phyloP scores from a whole-genome alignment of 2,329 filamentous ascomycete genomes.

The Cladosporium halotolerans region DNA sequence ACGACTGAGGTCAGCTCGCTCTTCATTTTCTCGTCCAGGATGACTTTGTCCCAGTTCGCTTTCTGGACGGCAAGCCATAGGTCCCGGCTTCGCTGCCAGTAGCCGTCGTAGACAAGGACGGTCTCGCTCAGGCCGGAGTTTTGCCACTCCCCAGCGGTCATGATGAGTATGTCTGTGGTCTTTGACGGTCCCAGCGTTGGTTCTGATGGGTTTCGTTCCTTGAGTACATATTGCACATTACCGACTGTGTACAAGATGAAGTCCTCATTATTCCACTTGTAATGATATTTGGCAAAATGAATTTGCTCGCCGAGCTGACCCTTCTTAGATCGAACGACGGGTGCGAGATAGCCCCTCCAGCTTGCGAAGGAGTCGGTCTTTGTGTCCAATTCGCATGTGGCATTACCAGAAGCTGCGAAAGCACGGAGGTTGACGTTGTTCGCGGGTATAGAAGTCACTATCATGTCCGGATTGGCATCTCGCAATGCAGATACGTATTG shows the following conservation, averaged over 20 bases:
- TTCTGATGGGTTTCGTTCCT: conserved; percentile 31
- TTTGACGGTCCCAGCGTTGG: conserved; percentile 29
- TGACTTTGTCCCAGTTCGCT: conserved; percentile 42
- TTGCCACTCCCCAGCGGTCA: conserved; percentile 34
- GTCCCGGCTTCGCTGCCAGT: conserved; percentile 35
- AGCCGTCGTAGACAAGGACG: conserved; percentile 41
- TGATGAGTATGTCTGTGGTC: conserved; percentile 33
- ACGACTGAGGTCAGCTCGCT: conserved; percentile 35
- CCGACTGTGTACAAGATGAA: conserved; percentile 36
- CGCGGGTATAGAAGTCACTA: conserved; percentile 34
- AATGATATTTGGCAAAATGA: conserved; percentile 36
- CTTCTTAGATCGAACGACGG: conserved; percentile 23
- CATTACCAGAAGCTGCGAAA: conserved; percentile 39
- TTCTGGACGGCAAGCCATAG: conserved; percentile 37
- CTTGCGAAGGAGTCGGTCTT: conserved; percentile 33
- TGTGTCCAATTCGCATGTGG: conserved; percentile 33
- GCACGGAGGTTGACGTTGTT: conserved; percentile 34
- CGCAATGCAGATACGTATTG: conserved; percentile 34
- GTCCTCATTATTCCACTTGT: conserved; percentile 33
- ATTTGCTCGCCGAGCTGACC: conserved; percentile 33
- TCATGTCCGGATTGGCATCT: conserved; percentile 31
- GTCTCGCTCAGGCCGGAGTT: conserved; percentile 28
- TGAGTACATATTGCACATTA: conserved; percentile 37
- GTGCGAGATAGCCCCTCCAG: conserved; percentile 34
- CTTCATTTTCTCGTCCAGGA: conserved; percentile 40